Evolutionary conservation across 2,329 filamentous ascomycete species (phyloP), one percentile per base, ranked within the genome.

Genomic region (Penicillium sp.): DNA sequence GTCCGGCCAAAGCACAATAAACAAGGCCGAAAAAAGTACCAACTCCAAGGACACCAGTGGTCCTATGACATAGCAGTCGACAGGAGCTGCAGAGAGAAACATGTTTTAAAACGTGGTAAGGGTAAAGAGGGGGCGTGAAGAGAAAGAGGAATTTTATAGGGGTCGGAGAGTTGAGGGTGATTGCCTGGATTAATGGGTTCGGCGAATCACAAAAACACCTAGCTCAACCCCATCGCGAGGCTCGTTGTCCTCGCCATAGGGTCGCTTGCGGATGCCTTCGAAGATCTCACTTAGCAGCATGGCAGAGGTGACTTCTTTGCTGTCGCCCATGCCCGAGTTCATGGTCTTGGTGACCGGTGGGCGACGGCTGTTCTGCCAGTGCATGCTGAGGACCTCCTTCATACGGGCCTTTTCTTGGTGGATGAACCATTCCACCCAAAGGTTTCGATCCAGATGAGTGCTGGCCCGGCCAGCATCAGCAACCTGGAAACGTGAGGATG

Each of bases 371-470:
- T 74, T 77, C 52, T 74, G 70, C 71, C 74, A 79, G 59, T 79
- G 76, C 21, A 73, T 53, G 37, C 68, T 73, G 50, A 80, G 68
- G 5, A 81, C 74, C 29, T 82, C 80, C 57, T 83, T 79, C 50
- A 87, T 81, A 14, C 85, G 78, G 11, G 80, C 76, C 63, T 84
- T 84, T 67, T 88, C 86, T 66, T 88, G 86, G 65, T 86, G 84
- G 46, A 84, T 80, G 77, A 83, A 88, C 85, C 85, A 87, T 55
- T 86, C 82, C 31, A 80, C 79, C 86, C 86, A 88, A 2, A 81
- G 76, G 21, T 77, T 73, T 27, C 83, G 77, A 51, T 81, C 78
- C 3, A 87, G 72, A 1, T 73, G 63, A 16, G 84, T 79, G 53
- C 79, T 76, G 39, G 84, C 77, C 57, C 77, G 81, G 5, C 79